These are phyloP conservation scores for Theobroma cacao DNA, from an alignment of 345 rosid genomes.

Conservation along the genomic window DNA sequence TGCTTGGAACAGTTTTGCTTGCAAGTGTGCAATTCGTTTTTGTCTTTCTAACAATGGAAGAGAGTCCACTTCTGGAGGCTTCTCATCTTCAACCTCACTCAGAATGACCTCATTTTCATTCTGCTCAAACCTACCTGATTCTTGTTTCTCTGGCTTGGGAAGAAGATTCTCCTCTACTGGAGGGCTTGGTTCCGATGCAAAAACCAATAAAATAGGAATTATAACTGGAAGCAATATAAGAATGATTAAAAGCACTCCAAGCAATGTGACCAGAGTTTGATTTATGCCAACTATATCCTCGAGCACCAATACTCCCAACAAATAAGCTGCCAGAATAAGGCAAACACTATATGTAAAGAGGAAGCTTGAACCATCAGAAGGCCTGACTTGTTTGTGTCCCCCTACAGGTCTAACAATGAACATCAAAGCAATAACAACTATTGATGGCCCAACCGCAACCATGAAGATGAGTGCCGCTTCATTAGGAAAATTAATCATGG, in stretches of 20 bases:
- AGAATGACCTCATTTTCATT: conserved; percentile 42
- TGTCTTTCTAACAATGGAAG: conserved; percentile 52
- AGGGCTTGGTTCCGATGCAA: conserved; percentile 22
- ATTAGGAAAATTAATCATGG: conserved; percentile 53
- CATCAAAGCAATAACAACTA: conserved; percentile 58
- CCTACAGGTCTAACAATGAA: conserved; percentile 69
- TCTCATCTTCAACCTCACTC: conserved; percentile 75
- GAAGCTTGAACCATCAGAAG: conserved; percentile 50
- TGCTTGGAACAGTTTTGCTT: conserved; percentile 53
- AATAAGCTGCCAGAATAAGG: conserved; percentile 59
- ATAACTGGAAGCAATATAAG: conserved; percentile 52
- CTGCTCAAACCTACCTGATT: conserved; percentile 26
- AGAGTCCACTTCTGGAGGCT: conserved; percentile 40
- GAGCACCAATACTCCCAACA: conserved; percentile 62
- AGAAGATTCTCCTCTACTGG: conserved; percentile 33
- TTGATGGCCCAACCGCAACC: conserved; percentile 71
- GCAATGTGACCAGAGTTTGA: conserved; percentile 36
- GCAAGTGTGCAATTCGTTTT: conserved; percentile 52
- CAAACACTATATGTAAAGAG: conserved; percentile 52
- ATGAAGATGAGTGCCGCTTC: conserved; percentile 67
- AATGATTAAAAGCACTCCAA: conserved; percentile 45
- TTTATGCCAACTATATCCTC: conserved; percentile 56
- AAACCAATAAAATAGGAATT: conserved; percentile 49
- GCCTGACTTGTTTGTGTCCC: conserved; percentile 50
- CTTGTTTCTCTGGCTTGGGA: conserved; percentile 25